These are phyloP conservation scores for Primulina tabacum DNA, from an alignment of 257 asterid species.

Conservation along the genomic window DNA sequence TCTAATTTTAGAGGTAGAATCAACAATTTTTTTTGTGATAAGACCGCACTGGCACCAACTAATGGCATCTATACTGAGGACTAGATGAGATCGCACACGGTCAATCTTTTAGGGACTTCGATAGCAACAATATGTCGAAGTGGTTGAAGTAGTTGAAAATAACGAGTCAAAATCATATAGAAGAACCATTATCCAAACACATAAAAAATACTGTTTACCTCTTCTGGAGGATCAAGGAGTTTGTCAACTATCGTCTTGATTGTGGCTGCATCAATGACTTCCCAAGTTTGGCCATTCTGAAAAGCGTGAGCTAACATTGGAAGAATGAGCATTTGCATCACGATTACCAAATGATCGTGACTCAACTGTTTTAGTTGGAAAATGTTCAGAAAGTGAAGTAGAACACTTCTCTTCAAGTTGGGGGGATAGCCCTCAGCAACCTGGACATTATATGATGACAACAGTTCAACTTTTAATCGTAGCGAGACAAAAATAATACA, in stretches of 20 bases:
- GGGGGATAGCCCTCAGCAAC: constrained; percentile 98
- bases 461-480: constrained; percentile 19
- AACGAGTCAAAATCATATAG: background rate
- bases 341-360: constrained; percentile 95
- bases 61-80: too few species aligned
- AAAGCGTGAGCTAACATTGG: constrained; percentile 98
- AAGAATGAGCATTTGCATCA: constrained; percentile 99
- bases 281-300: constrained; percentile 97
- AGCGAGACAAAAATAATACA: constrained; percentile 6
- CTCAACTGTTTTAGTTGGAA: constrained; percentile 81
- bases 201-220: constrained; percentile 46
- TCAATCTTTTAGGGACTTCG: too few species aligned
- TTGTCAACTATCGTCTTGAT: constrained; percentile 93
- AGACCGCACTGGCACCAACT: too few species aligned
- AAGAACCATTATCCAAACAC: constrained; percentile 12
- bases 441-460: constrained; percentile 35
- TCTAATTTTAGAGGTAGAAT: too few species aligned
- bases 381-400: constrained; percentile 83
- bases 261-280: constrained; percentile 83
- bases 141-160: background rate
- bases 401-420: constrained; percentile 80
- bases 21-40: too few species aligned
- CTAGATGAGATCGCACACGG: too few species aligned
- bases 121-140: background rate
- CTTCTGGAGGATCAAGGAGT: constrained; percentile 99